Evolutionary conservation across 805 yeast species (phyloP), one percentile per base, ranked within the genome.

Genomic region (Ogataea degrootiae): DNA sequence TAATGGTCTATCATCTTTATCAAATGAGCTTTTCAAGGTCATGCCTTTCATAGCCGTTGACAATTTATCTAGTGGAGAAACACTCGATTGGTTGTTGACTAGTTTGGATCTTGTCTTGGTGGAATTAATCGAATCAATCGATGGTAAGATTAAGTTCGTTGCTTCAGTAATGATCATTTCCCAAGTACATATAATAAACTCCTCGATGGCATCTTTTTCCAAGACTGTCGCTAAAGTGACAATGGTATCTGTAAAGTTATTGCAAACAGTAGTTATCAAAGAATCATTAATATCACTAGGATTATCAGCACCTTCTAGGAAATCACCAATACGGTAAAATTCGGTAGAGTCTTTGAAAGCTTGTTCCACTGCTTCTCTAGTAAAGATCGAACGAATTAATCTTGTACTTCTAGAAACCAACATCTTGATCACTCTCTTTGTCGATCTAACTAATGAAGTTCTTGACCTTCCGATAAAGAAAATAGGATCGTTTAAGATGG

Each of bases 381-480:
- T 48, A 39, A 53, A 49, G 11, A 46, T 34, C 1, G 39, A 19
- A n/a, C 46, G 45, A 34, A 54, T 42, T 35, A 37, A 26, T 6
- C 33, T 26, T 9, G 45, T 36, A 36, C 42, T 48, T 33, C 45
- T 47, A 21, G 58, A 52, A 12, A 51, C 57, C 16, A 56, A 37
- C 15, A 45, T 26, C 37, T 50, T 45, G 37, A 46, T 45, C 11
- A 56, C 47, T 44, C 59, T 49, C 22, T 49, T 46, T 6, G 41
- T 43, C 9, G 48, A 41, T 34, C 48, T 39, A 11, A 44, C 12
- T 17, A 56, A 33, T 1, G 52, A 48, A 4, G 53, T 46, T 49
- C 55, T 47, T 1, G 47, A 45, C n/a, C 53, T 37, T 15, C 60
- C 60, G 8, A 52, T 46, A 33, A 47, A 54, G 33, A 56, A 56